These are phyloP conservation scores for Pseudogymnoascus sp. DNA, from an alignment of 2,329 filamentous ascomycete genomes.

Conservation along the genomic window DNA sequence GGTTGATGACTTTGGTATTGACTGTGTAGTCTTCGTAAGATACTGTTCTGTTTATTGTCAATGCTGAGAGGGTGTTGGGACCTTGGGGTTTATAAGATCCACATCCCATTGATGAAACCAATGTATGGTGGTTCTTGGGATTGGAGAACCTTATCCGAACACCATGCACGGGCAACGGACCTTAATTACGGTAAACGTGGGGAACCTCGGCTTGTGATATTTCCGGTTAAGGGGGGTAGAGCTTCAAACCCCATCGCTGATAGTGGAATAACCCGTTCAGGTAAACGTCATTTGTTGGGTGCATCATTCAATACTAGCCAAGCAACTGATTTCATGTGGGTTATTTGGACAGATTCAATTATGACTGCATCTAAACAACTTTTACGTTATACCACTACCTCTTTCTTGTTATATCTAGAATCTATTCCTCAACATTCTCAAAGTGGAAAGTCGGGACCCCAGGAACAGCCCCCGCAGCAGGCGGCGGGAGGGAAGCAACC, in stretches of 20 bases:
- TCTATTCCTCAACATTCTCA: slow-evolving; percentile 58
- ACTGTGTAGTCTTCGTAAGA: not conserved
- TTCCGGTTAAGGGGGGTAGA: not conserved
- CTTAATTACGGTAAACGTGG: not conserved
- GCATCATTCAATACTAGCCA: not conserved
- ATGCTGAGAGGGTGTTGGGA: not conserved
- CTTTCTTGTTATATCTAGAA: not conserved
- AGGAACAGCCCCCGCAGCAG: slow-evolving; percentile 69
- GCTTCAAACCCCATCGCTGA: not conserved
- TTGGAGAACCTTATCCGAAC: slow-evolving; percentile 1
- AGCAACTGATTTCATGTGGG: not conserved
- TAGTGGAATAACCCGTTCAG: not conserved
- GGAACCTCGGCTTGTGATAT: slow-evolving; percentile 5
- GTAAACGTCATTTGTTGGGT: not conserved
- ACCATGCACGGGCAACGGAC: not conserved
- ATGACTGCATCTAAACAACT: not conserved
- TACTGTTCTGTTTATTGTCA: not conserved
- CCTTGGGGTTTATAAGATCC: slow-evolving; percentile 3
- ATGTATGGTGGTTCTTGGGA: not conserved
- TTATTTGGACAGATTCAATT: not conserved
- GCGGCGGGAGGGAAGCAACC: slow-evolving; percentile 45
- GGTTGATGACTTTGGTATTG: not conserved
- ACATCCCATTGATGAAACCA: not conserved
- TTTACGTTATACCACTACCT: not conserved
- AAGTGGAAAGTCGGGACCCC: slow-evolving; percentile 77